Evolutionary conservation across 2,329 filamentous ascomycete species (phyloP), one percentile per base, ranked within the genome.

Genomic region (Aspergillus jensenii): DNA sequence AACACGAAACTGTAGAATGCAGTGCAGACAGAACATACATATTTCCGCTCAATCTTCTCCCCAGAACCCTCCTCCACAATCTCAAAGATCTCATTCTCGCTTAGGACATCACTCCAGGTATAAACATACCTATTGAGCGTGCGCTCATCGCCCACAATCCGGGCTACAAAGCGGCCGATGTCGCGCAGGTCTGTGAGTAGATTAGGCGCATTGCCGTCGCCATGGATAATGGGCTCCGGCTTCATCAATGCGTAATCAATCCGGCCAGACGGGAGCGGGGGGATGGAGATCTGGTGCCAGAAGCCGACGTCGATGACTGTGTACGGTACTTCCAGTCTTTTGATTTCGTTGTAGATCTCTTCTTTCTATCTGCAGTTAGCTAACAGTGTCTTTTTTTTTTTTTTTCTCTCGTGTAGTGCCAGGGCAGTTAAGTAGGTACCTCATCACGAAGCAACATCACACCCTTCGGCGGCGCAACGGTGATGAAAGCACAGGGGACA

Each of bases 231-330:
- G 6, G 12, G 12, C 6, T 33, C 27, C 17, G 43, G 15, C 8
- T 25, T 7, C 11, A 37, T 12, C 14, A 53, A 4, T 2, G 37
- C 45, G 21, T 54, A 50, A 27, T 53, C 43, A 7, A 45, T 6
- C 7, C 41, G 17, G 12, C 56, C 56, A 2, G 71, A 76, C 6
- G 77, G 75, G 0, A 81, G 45, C 0, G 47, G 56, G 3, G 76
- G 76, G 11, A 76, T 66, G 1, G 68, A 66, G 19, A 78, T 56
- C 59, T 83, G 80, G 59, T 81, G 78, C 82, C 82, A 84, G 66
- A 69, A 82, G 4, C 82, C 82, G 1, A 82, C 75, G 52, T 85
- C 82, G 41, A 84, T 78, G 61, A 81, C 67, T 1, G 82, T 84
- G 67, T 79, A 84, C 0, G 79, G 77, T 0, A 84, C 69, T 12